phyloP scores from a whole-genome alignment of 2,329 filamentous ascomycete species.

The Ceratocystis alfenasii region DNA sequence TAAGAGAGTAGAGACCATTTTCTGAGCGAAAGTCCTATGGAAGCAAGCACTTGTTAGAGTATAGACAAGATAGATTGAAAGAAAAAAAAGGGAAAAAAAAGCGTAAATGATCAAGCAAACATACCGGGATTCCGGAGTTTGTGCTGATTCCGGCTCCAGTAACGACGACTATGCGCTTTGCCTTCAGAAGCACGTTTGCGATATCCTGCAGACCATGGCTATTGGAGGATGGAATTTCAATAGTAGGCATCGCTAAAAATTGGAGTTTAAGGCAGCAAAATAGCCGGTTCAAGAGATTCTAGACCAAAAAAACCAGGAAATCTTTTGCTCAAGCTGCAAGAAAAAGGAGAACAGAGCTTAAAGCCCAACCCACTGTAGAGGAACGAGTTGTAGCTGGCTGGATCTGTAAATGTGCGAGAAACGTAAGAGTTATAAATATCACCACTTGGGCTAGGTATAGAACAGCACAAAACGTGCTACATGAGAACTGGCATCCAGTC shows the following conservation, averaged over 20 bases:
- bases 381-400: not conserved
- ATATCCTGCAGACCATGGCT: slow-evolving; percentile 49
- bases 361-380: not conserved
- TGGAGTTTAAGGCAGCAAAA: not conserved
- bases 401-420: not conserved
- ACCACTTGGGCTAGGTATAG: not conserved
- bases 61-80: not conserved
- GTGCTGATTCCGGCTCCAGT: slow-evolving; percentile 65
- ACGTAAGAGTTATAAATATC: not conserved
- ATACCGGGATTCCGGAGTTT: slow-evolving; percentile 62
- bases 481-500: slow-evolving; percentile 4
- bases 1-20: slow-evolving; percentile 59
- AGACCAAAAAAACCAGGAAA: not conserved
- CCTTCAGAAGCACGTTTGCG: slow-evolving; percentile 51
- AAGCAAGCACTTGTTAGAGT: not conserved
- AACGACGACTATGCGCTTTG: slow-evolving; percentile 57
- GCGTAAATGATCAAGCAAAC: not conserved
- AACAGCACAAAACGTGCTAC: slow-evolving; percentile 7
- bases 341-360: not conserved
- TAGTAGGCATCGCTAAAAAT: slow-evolving; percentile 42
- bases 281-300: not conserved
- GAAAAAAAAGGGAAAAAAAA: not conserved
- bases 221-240: slow-evolving; percentile 42
- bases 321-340: too few relatives aligned
- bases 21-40: slow-evolving; percentile 57